These are phyloP conservation scores for Litchi chinensis DNA, from an alignment of 345 rosid species.

Conservation along the genomic window DNA sequence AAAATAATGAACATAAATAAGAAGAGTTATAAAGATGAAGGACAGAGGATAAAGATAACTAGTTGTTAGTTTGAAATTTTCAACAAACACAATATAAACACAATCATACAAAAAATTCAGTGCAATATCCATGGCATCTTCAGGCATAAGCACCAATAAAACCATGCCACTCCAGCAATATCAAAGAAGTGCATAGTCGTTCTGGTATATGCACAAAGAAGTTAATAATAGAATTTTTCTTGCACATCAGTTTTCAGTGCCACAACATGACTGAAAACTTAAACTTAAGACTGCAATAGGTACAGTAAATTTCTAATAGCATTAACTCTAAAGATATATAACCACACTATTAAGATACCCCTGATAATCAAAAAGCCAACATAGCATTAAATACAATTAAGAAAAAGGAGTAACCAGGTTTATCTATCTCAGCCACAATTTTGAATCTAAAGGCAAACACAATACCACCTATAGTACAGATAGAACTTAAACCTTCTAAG, in stretches of 20 bases:
- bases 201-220: slow-evolving; percentile 10
- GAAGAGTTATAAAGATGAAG: background rate
- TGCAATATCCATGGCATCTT: background rate
- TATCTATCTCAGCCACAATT: background rate
- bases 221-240: slow-evolving; percentile 4
- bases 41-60: background rate
- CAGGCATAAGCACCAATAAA: background rate
- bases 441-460: background rate
- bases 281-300: background rate
- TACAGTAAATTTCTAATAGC: background rate
- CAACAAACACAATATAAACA: background rate
- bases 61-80: background rate
- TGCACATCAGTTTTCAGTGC: background rate
- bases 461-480: background rate
- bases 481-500: slow-evolving; percentile 56
- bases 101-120: background rate
- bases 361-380: slow-evolving; percentile 10
- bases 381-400: background rate
- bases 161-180: background rate
- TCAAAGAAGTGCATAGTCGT: background rate
- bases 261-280: background rate
- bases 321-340: background rate
- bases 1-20: background rate
- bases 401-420: background rate
- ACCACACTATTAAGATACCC: background rate